Base-by-base conservation (phyloP, 2,329 filamentous ascomycete genomes). In the Akanthomyces uredinophilus region DNA sequence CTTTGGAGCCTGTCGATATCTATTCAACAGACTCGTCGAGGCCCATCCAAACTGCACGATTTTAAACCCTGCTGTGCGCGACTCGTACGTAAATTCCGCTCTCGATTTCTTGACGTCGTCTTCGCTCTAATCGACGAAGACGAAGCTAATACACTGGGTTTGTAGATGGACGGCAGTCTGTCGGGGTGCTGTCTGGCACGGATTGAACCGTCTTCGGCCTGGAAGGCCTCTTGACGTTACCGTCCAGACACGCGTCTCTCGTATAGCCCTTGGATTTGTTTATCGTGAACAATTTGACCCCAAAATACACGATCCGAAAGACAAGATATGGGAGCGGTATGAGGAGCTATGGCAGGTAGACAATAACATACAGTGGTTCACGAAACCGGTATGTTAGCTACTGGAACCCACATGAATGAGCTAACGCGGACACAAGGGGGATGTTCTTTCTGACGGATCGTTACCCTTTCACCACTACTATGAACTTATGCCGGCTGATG, bases 21-120 rank as follows among this genome's bases (percentile, higher is more conserved):
- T 79, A 0, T 65, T 63, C 13, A 47, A 63, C 2, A 60, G 61
- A 0, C 55, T 79, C 0, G 61, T 64, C 0, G 20, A 37, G 0
- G 3, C 4, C 0, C 27, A 69, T 0, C 43, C 7, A 0, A 4
- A 29, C 8, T 64, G 60, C 1, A 68, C 67, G 0, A 56, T 79
- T 1, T 62, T 78, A 0, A 76, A 77, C 1, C 64, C 68, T 0
- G 56, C 63, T 0, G 71, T 71, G 0, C 65, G 60, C 1, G 70
- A 68, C 3, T 75, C 76, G 77, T 78, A 62, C 68, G 74, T 37
- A 22, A n/a, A n/a, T n/a, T n/a, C n/a, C n/a, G n/a, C n/a, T n/a
- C n/a, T n/a, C n/a, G n/a, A n/a, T n/a, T n/a, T n/a, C n/a, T n/a
- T n/a, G n/a, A n/a, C n/a, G n/a, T n/a, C n/a, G n/a, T n/a, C n/a